Evolutionary conservation across 805 yeast genomes (phyloP).

Genomic region (Yamadazyma sp.): DNA sequence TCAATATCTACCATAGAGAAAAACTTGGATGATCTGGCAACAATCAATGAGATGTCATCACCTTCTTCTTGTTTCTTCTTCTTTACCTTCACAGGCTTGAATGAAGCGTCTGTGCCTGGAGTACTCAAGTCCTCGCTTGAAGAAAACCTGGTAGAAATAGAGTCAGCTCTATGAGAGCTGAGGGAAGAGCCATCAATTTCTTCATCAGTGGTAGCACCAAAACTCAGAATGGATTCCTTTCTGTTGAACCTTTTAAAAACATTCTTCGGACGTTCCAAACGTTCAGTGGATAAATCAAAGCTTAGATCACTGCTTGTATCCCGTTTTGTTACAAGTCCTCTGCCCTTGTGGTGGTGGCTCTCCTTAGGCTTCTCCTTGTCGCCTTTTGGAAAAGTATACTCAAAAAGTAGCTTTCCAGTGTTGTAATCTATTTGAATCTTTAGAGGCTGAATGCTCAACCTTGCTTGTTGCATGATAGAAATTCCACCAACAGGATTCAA

Average conservation of each 20-base stretch:
- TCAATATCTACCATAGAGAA: slow-evolving; percentile 39
- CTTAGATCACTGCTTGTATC: slow-evolving; percentile 12
- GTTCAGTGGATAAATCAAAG: slow-evolving; percentile 4
- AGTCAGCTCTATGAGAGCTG: slow-evolving; percentile 10
- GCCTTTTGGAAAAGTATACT: slow-evolving; percentile 68
- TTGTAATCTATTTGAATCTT: slow-evolving; percentile 70
- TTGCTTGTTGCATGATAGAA: slow-evolving; percentile 67
- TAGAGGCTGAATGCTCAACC: slow-evolving; percentile 62
- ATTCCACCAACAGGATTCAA: slow-evolving; percentile 89
- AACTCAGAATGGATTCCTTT: slow-evolving; percentile 3
- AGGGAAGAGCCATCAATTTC: slow-evolving; percentile 11
- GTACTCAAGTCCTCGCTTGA: slow-evolving; percentile 14
- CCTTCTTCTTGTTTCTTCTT: slow-evolving; percentile 15
- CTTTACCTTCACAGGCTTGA: slow-evolving; percentile 5
- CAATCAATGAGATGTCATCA: slow-evolving; percentile 42
- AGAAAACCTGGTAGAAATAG: slow-evolving; percentile 15
- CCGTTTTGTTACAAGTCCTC: not conserved
- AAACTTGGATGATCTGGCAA: slow-evolving; percentile 43
- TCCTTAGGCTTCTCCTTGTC: slow-evolving; percentile 13
- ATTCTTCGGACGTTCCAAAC: slow-evolving; percentile 14
- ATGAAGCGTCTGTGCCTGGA: slow-evolving; percentile 6
- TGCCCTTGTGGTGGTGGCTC: not conserved
- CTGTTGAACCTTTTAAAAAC: slow-evolving; percentile 12
- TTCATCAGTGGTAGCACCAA: slow-evolving; percentile 7
- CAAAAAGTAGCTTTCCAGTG: slow-evolving; percentile 60